Evolutionary conservation across 768 basidiomycete species (phyloP), one percentile per base, ranked within the genome.

Genomic region (Clavaria fumosa): DNA sequence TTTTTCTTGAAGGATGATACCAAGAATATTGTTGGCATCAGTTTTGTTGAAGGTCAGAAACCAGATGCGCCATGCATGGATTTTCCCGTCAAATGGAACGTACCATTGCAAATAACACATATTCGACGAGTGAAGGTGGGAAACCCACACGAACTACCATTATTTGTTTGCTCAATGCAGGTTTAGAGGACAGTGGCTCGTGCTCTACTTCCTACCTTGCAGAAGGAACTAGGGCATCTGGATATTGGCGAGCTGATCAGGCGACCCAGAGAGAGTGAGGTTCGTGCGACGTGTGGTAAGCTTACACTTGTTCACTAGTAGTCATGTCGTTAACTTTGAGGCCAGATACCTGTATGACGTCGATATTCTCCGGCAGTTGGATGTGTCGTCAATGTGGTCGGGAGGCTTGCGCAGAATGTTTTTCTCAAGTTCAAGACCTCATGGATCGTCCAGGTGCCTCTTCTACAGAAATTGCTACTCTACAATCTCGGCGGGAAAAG

Each of bases 321-420:
- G 12, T 7, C 18, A 7, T 15, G 9, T 41, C 14, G 35, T 48
- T 14, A 37, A 40, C 18, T 0, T 7, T n/a, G 27, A 34, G 43
- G 40, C 15, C 52, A 93, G 89, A 95, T 56, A 86, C 82, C 2
- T 95, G 90, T 55, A 82, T 86, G 67, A 90, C 86, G 4, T 91
- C 89, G 9, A 75, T 93, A 40, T 93, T 93, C 56, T 79, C 81
- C 4, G 76, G 74, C 40, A 80, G 76, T 21, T 93, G 83, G 75
- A 82, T 91, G 71, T 93, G 89, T 53, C 69, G 80, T n/a, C 52
- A 72, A 26, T 96, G 91, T 53, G 91, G 86, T 4, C 74, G 85
- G 7, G 91, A 95, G 56, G 75, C 82, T 6, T 96, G 91, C 52
- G 65, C 75, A 1, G 81, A 85, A 42, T 95, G 91, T 52, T 83